These are phyloP conservation scores for Russula compacta DNA, from an alignment of 768 basidiomycete species.

Conservation along the genomic window DNA sequence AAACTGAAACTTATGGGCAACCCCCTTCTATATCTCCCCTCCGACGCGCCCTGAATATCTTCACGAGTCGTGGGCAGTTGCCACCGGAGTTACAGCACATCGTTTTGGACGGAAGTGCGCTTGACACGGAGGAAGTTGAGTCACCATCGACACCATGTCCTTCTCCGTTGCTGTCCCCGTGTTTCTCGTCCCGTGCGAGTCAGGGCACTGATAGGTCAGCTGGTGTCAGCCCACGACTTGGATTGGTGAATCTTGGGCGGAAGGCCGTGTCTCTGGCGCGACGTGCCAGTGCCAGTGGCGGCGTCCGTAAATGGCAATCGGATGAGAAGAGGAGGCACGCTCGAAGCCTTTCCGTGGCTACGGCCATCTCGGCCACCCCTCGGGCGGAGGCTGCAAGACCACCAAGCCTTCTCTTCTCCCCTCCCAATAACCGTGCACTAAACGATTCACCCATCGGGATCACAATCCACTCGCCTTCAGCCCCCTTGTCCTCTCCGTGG, in stretches of 20 bases:
- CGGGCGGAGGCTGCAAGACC: neutral
- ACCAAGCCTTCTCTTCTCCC: conserved; percentile 4
- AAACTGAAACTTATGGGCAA: neutral
- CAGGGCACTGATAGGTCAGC: neutral
- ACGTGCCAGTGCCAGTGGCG: neutral
- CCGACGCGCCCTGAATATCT: conserved; percentile 18
- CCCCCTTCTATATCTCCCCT: conserved; percentile 8
- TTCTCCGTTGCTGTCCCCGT: neutral
- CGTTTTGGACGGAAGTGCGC: neutral
- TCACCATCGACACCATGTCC: neutral
- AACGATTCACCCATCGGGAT: neutral
- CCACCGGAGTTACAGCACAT: conserved; percentile 6
- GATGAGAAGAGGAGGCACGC: neutral
- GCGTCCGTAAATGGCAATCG: conserved; percentile 12
- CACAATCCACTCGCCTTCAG: neutral
- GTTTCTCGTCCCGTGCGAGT: neutral
- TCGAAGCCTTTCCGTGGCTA: conserved; percentile 11
- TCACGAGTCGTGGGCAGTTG: conserved; percentile 18
- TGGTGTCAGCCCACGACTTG: neutral
- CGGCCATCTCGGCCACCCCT: neutral
- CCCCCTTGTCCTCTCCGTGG: neutral
- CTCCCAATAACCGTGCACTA: neutral
- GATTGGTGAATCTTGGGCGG: neutral
- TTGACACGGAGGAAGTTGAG: conserved; percentile 8
- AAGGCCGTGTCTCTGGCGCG: conserved; percentile 12